Conservation (phyloP, 345 rosid genomes). For the Geranium rotundifolium region DNA sequence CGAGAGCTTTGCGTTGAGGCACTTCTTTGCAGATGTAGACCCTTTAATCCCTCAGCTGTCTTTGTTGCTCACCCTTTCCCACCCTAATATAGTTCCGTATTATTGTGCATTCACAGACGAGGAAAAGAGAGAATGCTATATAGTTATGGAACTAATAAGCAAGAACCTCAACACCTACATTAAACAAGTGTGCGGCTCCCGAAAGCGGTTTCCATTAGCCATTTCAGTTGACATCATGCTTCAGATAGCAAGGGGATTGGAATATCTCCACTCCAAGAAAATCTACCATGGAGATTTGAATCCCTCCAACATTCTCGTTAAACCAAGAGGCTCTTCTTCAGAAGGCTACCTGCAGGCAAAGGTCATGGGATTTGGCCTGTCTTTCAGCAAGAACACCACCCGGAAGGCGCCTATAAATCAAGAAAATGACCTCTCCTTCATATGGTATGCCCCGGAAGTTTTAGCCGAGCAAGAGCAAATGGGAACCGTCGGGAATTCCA, state of each 20-base stretch:
- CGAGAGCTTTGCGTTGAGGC: slow-evolving; percentile 48
- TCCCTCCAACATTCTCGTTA: slow-evolving; percentile 58
- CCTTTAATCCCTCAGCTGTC: slow-evolving; percentile 42
- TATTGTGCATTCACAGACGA: slow-evolving; percentile 66
- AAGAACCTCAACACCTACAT: slow-evolving; percentile 41
- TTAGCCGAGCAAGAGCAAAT: slow-evolving; percentile 22
- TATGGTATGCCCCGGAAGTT: slow-evolving; percentile 88
- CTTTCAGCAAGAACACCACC: slow-evolving; percentile 22
- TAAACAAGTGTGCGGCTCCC: slow-evolving; percentile 58
- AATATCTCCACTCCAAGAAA: slow-evolving; percentile 65
- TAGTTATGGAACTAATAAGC: slow-evolving; percentile 70
- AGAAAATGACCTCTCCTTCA: slow-evolving; percentile 30
- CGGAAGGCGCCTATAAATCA: background rate
- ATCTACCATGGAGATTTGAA: slow-evolving; percentile 68
- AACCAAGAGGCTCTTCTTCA: slow-evolving; percentile 31
- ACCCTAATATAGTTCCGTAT: slow-evolving; percentile 57
- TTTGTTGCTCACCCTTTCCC: slow-evolving; percentile 48
- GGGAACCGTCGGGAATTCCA: slow-evolving; percentile 17
- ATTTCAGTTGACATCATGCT: slow-evolving; percentile 74
- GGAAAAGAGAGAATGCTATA: slow-evolving; percentile 69
- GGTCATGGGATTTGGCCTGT: slow-evolving; percentile 59
- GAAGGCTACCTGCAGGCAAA: slow-evolving; percentile 57
- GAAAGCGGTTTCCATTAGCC: slow-evolving; percentile 36
- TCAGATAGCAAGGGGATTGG: slow-evolving; percentile 87
- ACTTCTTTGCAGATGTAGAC: slow-evolving; percentile 48